These are phyloP conservation scores for Plasmodium reichenowi DNA, from an alignment of 169 alveolate species.

Conservation along the genomic window DNA sequence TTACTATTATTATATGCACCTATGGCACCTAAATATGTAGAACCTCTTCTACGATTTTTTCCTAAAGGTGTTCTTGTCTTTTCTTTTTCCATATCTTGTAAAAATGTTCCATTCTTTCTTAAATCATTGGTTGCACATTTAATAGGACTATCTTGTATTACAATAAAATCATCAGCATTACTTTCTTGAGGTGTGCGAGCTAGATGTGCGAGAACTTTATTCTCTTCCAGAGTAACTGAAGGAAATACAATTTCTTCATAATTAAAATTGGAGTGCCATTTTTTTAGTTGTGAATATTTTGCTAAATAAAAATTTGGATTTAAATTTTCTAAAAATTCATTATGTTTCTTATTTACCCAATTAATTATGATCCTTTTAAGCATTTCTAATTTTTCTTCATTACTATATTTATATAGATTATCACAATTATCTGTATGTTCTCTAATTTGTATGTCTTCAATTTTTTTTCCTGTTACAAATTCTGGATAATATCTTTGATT, in stretches of 20 bases:
- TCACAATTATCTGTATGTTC: constrained; percentile 56
- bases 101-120: constrained; percentile 15
- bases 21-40: not conserved
- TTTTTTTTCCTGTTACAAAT: constrained; percentile 56
- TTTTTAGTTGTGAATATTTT: constrained; percentile 66
- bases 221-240: constrained; percentile 49
- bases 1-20: constrained; percentile 1
- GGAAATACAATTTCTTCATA: constrained; percentile 60
- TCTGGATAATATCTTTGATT: constrained; percentile 42
- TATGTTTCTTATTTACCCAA: constrained; percentile 75
- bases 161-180: constrained; percentile 76
- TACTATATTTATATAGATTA: constrained; percentile 56
- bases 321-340: constrained; percentile 59
- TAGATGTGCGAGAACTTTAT: constrained; percentile 59
- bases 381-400: constrained; percentile 60
- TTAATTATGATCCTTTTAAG: constrained; percentile 49
- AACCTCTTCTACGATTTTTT: constrained; percentile 55
- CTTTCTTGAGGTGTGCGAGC: constrained; percentile 75
- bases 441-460: constrained; percentile 76
- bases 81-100: constrained; percentile 59
- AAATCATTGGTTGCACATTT: constrained; percentile 68
- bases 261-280: constrained; percentile 73
- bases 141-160: constrained; percentile 68
- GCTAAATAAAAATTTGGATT: constrained; percentile 62
- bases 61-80: constrained; percentile 77